phyloP scores from a whole-genome alignment of 163 green algal species.

The Chlamydomonas reinhardtii region DNA sequence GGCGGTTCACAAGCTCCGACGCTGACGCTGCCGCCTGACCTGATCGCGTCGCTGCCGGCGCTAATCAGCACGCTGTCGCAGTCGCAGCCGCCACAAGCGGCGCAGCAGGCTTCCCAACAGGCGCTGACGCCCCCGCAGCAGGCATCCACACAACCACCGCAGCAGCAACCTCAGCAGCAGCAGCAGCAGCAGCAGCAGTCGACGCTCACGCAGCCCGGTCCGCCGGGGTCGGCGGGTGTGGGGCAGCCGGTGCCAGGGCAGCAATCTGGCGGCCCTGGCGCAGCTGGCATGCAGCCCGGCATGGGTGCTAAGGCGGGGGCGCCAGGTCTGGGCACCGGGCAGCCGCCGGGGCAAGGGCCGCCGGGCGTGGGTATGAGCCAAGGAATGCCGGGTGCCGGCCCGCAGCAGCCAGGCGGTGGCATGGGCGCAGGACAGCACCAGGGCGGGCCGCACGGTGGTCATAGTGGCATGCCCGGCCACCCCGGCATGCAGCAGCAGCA shows the following conservation, averaged over 20 bases:
- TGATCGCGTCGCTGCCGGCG: conserved; percentile 10
- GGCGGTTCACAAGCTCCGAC: neutral
- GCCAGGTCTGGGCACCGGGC: neutral
- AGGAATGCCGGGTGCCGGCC: neutral
- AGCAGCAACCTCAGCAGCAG: conserved; percentile 2
- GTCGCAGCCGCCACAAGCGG: neutral
- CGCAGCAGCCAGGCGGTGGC: neutral
- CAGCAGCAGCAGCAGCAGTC: conserved; percentile 13
- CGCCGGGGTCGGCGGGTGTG: too few relatives aligned
- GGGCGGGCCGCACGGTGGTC: neutral
- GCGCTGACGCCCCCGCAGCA: neutral
- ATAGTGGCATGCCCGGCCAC: neutral
- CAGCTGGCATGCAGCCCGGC: too few relatives aligned
- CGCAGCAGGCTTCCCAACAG: neutral
- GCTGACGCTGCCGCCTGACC: conserved; percentile 9
- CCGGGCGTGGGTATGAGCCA: neutral
- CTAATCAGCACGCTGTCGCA: conserved; percentile 27
- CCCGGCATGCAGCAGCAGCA: too few relatives aligned
- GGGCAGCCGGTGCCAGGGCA: neutral
- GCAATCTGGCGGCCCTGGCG: neutral
- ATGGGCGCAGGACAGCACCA: neutral
- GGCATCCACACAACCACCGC: neutral
- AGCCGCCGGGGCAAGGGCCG: neutral
- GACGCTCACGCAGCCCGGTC: neutral
- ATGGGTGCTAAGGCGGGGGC: neutral